Evolutionary conservation across 1,139 yeast species (phyloP).

Genomic region (Lizanozyma gosingica): DNA sequence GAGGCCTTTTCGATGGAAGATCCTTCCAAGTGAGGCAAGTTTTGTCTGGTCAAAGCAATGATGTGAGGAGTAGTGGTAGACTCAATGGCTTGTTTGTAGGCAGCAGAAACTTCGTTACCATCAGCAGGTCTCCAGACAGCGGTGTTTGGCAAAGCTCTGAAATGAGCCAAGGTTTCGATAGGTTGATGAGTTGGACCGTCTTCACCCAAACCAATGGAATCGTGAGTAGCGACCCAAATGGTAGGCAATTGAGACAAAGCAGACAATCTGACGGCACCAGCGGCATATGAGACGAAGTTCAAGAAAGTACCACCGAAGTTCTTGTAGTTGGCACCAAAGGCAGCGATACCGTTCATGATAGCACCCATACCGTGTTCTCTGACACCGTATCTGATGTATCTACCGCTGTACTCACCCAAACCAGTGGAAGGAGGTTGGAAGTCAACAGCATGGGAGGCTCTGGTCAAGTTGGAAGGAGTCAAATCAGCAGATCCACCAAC

Average conservation of each 20-base stretch:
- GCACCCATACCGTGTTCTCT: slow-evolving; percentile 99
- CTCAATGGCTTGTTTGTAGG: slow-evolving; percentile 74
- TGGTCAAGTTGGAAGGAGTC: slow-evolving; percentile 95
- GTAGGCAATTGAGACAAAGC: slow-evolving; percentile 86
- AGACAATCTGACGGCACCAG: slow-evolving; percentile 94
- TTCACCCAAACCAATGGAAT: slow-evolving; percentile 98
- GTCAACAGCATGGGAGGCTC: slow-evolving; percentile 76
- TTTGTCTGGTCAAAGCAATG: slow-evolving; percentile 93
- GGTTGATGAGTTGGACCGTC: slow-evolving; percentile 99
- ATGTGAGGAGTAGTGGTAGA: slow-evolving; percentile 74
- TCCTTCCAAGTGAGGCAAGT: slow-evolving; percentile 93
- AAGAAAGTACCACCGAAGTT: slow-evolving; percentile 98
- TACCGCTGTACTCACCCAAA: slow-evolving; percentile 83
- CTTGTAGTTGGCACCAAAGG: slow-evolving; percentile 88
- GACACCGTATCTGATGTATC: slow-evolving; percentile 97
- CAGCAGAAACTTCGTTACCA: slow-evolving; percentile 98
- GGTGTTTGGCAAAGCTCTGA: slow-evolving; percentile 93
- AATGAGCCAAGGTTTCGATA: slow-evolving; percentile 95
- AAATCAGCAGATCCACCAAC: slow-evolving; percentile 98
- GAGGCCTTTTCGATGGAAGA: slow-evolving; percentile 85
- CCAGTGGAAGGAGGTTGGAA: slow-evolving; percentile 86
- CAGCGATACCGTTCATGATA: slow-evolving; percentile 94
- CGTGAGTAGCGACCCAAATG: slow-evolving; percentile 96
- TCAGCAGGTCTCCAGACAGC: slow-evolving; percentile 99
- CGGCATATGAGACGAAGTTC: slow-evolving; percentile 95